phyloP scores from a whole-genome alignment of 495 filamentous ascomycete genomes.

The Penicillium diatomitis region DNA sequence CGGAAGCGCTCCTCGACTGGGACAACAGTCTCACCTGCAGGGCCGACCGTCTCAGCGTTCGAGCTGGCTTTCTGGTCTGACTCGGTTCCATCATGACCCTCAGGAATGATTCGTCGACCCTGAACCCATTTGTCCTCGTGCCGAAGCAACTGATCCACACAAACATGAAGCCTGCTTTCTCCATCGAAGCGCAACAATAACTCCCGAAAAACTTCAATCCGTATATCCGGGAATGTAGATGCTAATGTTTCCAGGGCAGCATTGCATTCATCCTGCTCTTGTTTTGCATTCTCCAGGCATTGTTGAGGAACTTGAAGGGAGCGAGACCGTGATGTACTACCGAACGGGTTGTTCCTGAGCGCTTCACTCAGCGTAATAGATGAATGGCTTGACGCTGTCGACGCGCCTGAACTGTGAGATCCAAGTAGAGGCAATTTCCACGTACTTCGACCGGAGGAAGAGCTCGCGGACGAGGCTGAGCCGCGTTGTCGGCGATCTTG shows the following conservation, averaged over 20 bases:
- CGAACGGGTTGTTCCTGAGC: constrained; percentile 38
- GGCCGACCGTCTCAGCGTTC: neutral
- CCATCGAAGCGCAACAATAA: constrained; percentile 74
- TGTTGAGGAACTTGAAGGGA: constrained; percentile 9
- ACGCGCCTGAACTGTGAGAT: neutral
- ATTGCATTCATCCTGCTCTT: constrained; percentile 62
- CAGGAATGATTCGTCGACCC: constrained; percentile 56
- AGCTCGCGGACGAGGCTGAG: constrained; percentile 12
- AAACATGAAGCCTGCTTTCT: constrained; percentile 73
- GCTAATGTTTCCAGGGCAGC: constrained; percentile 59
- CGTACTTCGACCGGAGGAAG: constrained; percentile 12
- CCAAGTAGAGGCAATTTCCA: constrained; percentile 7
- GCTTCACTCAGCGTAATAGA: constrained; percentile 34
- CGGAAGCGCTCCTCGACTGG: constrained; percentile 67
- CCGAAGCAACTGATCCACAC: constrained; percentile 76
- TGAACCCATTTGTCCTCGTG: constrained; percentile 65
- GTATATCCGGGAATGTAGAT: constrained; percentile 76
- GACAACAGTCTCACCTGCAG: constrained; percentile 29
- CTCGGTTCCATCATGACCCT: constrained; percentile 14
- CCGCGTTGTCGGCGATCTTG: constrained; percentile 10
- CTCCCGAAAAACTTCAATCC: constrained; percentile 87
- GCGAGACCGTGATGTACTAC: constrained; percentile 26
- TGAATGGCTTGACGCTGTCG: constrained; percentile 13
- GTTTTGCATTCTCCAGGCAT: constrained; percentile 21
- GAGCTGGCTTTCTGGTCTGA: neutral